Conservation (phyloP, 306 rosid species). For the Prinsepia uniflora region DNA sequence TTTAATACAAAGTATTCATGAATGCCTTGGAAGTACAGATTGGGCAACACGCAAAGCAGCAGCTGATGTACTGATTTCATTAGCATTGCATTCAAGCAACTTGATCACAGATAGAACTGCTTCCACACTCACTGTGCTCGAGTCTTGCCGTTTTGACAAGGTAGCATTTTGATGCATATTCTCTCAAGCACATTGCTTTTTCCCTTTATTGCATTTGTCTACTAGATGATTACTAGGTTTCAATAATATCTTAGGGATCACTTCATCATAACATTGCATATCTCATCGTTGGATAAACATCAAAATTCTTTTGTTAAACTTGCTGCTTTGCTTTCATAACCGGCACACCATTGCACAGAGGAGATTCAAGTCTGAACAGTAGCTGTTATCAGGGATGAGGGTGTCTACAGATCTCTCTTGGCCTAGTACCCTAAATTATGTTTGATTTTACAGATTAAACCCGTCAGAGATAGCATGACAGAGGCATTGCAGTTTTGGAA, state of each 20-base stretch:
- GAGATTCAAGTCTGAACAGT: neutral
- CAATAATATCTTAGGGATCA: neutral
- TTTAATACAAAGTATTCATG: slow-evolving; percentile 70
- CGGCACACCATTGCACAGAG: neutral
- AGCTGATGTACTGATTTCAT: slow-evolving; percentile 67
- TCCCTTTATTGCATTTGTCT: neutral
- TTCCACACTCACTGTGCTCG: slow-evolving; percentile 61
- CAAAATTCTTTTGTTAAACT: neutral
- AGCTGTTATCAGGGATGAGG: neutral
- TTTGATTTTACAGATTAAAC: slow-evolving; percentile 69
- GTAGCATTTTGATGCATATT: slow-evolving; percentile 40
- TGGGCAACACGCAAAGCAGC: slow-evolving; percentile 99
- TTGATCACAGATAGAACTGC: slow-evolving; percentile 54
- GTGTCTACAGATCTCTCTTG: neutral
- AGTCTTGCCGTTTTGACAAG: slow-evolving; percentile 93
- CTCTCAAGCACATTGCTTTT: neutral
- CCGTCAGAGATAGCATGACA: slow-evolving; percentile 87
- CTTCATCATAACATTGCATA: neutral
- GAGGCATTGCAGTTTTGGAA: slow-evolving; percentile 94
- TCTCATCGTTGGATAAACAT: neutral
- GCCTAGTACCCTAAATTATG: neutral
- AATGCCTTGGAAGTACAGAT: slow-evolving; percentile 72
- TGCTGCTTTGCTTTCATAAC: neutral
- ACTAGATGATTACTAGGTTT: neutral
- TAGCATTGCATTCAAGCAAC: slow-evolving; percentile 78